Percentiles rank a stretch among this genome's conserved stretches.
These are phyloP conservation scores for Elymus sibiricus DNA, from an alignment of 176 grass and related monocot species.

Conservation along the genomic window DNA sequence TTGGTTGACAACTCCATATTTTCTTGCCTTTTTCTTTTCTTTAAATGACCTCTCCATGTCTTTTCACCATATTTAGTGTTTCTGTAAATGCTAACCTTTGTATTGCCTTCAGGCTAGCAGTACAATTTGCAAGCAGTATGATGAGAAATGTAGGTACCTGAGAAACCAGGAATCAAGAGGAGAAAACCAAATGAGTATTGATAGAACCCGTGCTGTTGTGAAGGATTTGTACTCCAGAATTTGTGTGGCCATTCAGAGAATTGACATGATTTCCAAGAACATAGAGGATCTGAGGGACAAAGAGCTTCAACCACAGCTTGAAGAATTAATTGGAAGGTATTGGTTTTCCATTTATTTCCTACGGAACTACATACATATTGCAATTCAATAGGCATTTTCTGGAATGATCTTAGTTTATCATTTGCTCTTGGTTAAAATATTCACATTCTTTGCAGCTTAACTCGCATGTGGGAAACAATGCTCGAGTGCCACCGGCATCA, in stretches of 20 bases:
- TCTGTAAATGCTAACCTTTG: conserved; percentile 6
- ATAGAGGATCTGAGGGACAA: conserved; percentile 97
- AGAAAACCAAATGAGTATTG: conserved; percentile 65
- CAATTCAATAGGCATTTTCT: conserved; percentile 1
- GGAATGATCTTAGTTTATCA: not conserved
- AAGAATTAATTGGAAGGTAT: conserved; percentile 98
- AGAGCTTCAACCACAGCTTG: conserved; percentile 96
- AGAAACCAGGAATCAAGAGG: conserved; percentile 78
- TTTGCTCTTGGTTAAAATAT: conserved; percentile 18
- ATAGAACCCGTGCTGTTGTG: conserved; percentile 83
- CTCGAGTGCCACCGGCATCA: conserved; percentile 71
- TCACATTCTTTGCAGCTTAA: conserved; percentile 56
- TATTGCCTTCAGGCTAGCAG: conserved; percentile 64
- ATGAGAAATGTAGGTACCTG: conserved; percentile 75
- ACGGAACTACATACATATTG: not conserved
- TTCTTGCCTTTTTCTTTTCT: not conserved
- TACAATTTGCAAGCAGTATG: conserved; percentile 75
- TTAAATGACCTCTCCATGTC: conserved; percentile 2
- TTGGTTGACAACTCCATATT: not conserved
- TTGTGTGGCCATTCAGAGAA: conserved; percentile 88
- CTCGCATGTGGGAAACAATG: conserved; percentile 84
- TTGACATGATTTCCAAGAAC: conserved; percentile 86
- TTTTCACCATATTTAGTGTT: conserved; percentile 3
- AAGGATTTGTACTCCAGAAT: conserved; percentile 97
- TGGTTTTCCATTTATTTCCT: conserved; percentile 28